phyloP scores from a whole-genome alignment of 371 early-diverging fungal genomes.

The Zychaea mexicana region DNA sequence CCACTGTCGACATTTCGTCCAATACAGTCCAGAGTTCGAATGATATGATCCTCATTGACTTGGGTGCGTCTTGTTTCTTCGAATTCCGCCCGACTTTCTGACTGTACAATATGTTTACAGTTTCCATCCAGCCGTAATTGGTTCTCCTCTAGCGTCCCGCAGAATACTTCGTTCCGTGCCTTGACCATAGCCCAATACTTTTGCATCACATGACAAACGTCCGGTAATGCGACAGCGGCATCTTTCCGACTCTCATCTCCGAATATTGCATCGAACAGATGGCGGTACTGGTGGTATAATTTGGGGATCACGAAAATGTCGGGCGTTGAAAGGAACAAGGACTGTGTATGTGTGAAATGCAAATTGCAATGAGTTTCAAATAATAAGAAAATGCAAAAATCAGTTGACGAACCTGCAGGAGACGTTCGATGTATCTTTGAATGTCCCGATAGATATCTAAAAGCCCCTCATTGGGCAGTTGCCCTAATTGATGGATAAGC shows the following conservation, averaged over 20 bases:
- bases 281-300: slow-evolving; percentile 46
- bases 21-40: slow-evolving; percentile 43
- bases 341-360: too few relatives aligned
- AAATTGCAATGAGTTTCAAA: too few relatives aligned
- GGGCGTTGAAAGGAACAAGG: slow-evolving; percentile 62
- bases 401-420: slow-evolving; percentile 47
- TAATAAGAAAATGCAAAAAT: too few relatives aligned
- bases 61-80: slow-evolving; percentile 5
- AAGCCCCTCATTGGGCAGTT: background rate
- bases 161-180: slow-evolving; percentile 51
- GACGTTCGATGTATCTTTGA: slow-evolving; percentile 48
- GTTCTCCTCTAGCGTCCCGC: slow-evolving; percentile 42
- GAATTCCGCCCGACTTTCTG: background rate
- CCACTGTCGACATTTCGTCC: slow-evolving; percentile 39
- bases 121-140: slow-evolving; percentile 12
- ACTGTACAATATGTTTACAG: slow-evolving; percentile 1
- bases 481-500: slow-evolving; percentile 10
- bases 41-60: slow-evolving; percentile 39
- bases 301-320: slow-evolving; percentile 71
- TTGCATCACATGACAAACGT: slow-evolving; percentile 34
- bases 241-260: slow-evolving; percentile 24
- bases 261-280: slow-evolving; percentile 34
- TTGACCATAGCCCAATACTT: slow-evolving; percentile 47
- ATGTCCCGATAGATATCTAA: slow-evolving; percentile 7
- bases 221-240: slow-evolving; percentile 15